Base-by-base conservation (phyloP, 75 land plant genomes). In the Larix kaempferi region DNA sequence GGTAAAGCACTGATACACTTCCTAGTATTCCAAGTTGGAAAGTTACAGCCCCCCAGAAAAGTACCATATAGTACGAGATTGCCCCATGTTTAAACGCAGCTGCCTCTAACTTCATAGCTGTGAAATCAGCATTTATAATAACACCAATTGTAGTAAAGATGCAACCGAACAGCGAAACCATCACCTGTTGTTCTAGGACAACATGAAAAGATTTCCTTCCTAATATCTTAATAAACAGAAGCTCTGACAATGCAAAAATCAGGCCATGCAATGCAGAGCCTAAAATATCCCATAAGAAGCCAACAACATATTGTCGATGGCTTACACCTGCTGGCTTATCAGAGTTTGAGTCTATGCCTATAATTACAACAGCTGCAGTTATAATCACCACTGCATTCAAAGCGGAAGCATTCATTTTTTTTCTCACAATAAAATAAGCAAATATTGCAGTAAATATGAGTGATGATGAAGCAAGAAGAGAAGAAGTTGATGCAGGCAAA, bases 201-300 rank as follows among this genome's bases (percentile, higher is more conserved):
- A 92, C 92, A 79, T 92, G 97, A 74, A 92, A 89, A 0, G 96
- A 92, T 74, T 76, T 86, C 76, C 91, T 86, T 4, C 92, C 95
- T 23, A 92, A 58, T 33, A 94, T 19, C 79, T 86, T 92, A 27
- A 92, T 74, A 56, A 94, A 92, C n/a, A 90, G 78, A 35, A 94
- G 80, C 82, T 94, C 95, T 17, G 97, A 92, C 1, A 94, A 91
- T 49, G 92, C 92, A 81, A 94, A 94, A 33, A 94, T 92, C 23
- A 94, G 85, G 2, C 97, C 97, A 74, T 94, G 97, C 49, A 94
- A 83, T 39, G 95, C 97, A 16, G 97, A 94, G 19, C 86, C 97
- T 8, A 87, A 26, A 10, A 94, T 85, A 27, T 92, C 92, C 84
- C 80, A 86, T 0, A 94, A 23, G 74, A 88, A 94, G 25, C 93